Conservation (phyloP, 2,329 filamentous ascomycete species). For the Amylocarpus encephaloides region DNA sequence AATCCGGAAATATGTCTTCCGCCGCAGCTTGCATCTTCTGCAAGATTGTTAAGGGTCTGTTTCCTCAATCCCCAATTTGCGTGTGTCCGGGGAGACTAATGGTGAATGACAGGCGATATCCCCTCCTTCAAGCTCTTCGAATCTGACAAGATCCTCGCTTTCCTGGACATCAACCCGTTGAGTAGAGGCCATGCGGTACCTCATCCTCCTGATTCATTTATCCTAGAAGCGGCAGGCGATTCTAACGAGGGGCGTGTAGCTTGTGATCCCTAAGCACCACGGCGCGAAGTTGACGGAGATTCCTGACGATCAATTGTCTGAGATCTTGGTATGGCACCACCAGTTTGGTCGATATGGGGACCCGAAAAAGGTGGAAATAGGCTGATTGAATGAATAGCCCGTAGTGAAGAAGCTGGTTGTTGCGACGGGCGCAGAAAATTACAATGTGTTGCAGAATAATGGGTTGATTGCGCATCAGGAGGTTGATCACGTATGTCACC, state of each 20-base stretch:
- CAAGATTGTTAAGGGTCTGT: slow-evolving; percentile 86
- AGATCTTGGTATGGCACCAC: slow-evolving; percentile 61
- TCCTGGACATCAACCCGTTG: slow-evolving; percentile 91
- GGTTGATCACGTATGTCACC: slow-evolving; percentile 72
- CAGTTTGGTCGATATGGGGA: not conserved
- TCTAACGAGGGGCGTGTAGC: slow-evolving; percentile 36
- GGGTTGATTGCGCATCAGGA: slow-evolving; percentile 84
- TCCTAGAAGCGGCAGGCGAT: not conserved
- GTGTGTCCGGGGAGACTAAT: too few species aligned
- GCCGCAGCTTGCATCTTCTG: slow-evolving; percentile 82
- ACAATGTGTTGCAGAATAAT: slow-evolving; percentile 96
- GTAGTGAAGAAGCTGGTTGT: slow-evolving; percentile 80
- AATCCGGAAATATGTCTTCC: slow-evolving; percentile 34
- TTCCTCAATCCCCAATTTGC: slow-evolving; percentile 13
- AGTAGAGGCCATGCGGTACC: slow-evolving; percentile 83
- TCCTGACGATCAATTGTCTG: slow-evolving; percentile 76
- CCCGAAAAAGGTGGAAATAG: not conserved
- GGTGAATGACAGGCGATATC: too few species aligned
- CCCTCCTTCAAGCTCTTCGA: slow-evolving; percentile 33
- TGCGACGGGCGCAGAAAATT: slow-evolving; percentile 71
- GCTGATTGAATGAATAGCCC: slow-evolving; percentile 41
- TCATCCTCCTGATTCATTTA: slow-evolving; percentile 9
- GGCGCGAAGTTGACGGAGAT: slow-evolving; percentile 89
- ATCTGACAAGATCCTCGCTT: slow-evolving; percentile 86
- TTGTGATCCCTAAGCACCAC: slow-evolving; percentile 94